Conservation (phyloP, 768 basidiomycete genomes). For the Tulasnella sp. region DNA sequence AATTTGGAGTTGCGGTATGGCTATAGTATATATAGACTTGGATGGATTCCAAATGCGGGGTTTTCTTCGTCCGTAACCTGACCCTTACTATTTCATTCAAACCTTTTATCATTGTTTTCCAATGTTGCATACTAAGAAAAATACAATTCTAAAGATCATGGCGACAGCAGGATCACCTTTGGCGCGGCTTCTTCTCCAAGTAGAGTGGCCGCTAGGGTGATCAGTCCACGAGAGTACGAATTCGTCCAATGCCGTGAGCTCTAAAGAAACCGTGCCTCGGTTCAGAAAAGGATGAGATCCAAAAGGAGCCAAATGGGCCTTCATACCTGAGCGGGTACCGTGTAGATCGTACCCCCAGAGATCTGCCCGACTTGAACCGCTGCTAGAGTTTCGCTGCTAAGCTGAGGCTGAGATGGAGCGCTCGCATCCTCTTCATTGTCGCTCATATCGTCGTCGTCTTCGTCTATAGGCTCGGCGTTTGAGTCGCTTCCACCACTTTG, state of each 20-base stretch:
- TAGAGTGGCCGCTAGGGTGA: background rate
- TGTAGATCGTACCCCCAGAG: background rate
- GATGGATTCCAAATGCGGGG: too few species aligned
- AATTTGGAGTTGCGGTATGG: too few species aligned
- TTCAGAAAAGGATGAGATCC: too few species aligned
- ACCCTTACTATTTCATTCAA: background rate
- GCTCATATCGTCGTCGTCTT: background rate
- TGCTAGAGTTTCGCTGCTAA: background rate
- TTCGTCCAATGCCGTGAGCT: background rate
- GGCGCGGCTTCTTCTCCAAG: constrained; percentile 7
- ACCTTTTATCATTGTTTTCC: too few species aligned
- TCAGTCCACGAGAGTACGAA: background rate
- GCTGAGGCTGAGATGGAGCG: background rate
- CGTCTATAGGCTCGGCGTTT: background rate
- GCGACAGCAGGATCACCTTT: background rate
- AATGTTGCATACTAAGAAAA: background rate
- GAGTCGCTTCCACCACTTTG: background rate
- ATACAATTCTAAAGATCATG: background rate
- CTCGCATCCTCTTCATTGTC: background rate
- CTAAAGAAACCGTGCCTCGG: too few species aligned
- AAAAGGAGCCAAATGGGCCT: too few species aligned
- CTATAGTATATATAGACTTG: too few species aligned
- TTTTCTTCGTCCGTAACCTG: background rate
- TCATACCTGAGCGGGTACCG: constrained; percentile 6
- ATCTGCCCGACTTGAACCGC: background rate